A percentile compares a stretch with the other conserved stretches of the same genome.
These are phyloP conservation scores for Pichia eremophila DNA, from an alignment of 805 yeast genomes.

Conservation along the genomic window DNA sequence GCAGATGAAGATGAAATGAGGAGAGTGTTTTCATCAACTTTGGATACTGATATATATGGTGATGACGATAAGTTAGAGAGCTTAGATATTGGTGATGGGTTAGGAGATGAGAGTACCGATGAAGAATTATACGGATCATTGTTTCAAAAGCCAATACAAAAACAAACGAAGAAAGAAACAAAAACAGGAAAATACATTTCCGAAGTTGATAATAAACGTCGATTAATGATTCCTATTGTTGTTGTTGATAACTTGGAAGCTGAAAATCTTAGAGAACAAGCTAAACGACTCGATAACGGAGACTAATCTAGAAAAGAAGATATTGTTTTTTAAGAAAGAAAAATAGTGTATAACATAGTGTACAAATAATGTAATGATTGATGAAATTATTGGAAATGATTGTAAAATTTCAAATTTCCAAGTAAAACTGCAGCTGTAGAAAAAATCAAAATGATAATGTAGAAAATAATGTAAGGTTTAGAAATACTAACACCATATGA, in stretches of 20 bases:
- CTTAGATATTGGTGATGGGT: slow-evolving; percentile 6
- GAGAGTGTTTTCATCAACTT: slow-evolving; percentile 8
- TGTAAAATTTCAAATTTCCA: slow-evolving; percentile 3
- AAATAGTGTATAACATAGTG: background rate
- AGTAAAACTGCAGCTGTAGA: background rate
- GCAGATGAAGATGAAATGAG: slow-evolving; percentile 2
- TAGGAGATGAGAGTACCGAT: slow-evolving; percentile 1
- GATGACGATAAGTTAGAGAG: slow-evolving; percentile 3
- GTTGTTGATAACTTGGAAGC: slow-evolving; percentile 24
- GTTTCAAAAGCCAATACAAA: background rate
- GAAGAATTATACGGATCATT: slow-evolving; percentile 1
- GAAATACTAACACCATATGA: slow-evolving; percentile 29
- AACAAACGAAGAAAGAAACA: too few species aligned
- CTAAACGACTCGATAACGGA: background rate
- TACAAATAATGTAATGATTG: background rate
- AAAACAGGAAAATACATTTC: background rate
- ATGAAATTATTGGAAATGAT: background rate
- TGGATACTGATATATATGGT: slow-evolving; percentile 2
- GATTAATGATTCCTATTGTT: slow-evolving; percentile 17
- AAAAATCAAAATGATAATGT: slow-evolving; percentile 10
- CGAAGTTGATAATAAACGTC: background rate
- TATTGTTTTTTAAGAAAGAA: background rate
- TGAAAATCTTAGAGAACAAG: slow-evolving; percentile 13
- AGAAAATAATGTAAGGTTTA: slow-evolving; percentile 31
- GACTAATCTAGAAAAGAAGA: background rate